These are phyloP conservation scores for Salvia splendens DNA, from an alignment of 257 asterid species.

Conservation along the genomic window DNA sequence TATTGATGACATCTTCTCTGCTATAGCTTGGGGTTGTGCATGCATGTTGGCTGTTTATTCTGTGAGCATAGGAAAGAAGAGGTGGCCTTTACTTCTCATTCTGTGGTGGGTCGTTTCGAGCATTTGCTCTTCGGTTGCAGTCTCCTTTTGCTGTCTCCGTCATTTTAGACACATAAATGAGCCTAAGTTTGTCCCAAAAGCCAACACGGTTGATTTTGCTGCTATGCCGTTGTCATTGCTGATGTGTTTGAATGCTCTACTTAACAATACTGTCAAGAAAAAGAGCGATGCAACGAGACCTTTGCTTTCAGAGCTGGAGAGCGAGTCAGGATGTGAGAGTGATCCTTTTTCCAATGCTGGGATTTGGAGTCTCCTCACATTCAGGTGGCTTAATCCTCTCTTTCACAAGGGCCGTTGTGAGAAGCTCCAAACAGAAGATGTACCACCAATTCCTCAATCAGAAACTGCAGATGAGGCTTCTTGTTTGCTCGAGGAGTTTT, in stretches of 20 bases:
- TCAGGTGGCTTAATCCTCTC: conserved; percentile 81
- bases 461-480: conserved; percentile 73
- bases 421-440: conserved; percentile 50
- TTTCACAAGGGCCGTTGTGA: conserved; percentile 53
- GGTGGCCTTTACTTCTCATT: conserved; percentile 67
- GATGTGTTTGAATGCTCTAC: conserved; percentile 46
- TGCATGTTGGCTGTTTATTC: conserved; percentile 47
- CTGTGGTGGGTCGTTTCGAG: conserved; percentile 69
- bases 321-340: background rate
- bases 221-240: conserved; percentile 55
- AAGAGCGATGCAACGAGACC: conserved; percentile 43
- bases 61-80: conserved; percentile 26
- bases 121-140: conserved; percentile 34
- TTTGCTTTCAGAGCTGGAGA: conserved; percentile 40
- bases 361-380: conserved; percentile 67
- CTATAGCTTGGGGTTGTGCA: conserved; percentile 59
- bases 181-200: conserved; percentile 42
- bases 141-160: conserved; percentile 36
- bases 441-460: conserved; percentile 60
- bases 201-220: conserved; percentile 46
- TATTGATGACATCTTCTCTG: conserved; percentile 36
- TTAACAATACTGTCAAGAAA: conserved; percentile 15
- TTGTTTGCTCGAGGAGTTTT: conserved; percentile 60
- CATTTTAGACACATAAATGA: conserved; percentile 28
- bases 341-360: conserved; percentile 65